Base-by-base conservation (phyloP, 1,139 yeast species). In the Suhomyces anneliseae region DNA sequence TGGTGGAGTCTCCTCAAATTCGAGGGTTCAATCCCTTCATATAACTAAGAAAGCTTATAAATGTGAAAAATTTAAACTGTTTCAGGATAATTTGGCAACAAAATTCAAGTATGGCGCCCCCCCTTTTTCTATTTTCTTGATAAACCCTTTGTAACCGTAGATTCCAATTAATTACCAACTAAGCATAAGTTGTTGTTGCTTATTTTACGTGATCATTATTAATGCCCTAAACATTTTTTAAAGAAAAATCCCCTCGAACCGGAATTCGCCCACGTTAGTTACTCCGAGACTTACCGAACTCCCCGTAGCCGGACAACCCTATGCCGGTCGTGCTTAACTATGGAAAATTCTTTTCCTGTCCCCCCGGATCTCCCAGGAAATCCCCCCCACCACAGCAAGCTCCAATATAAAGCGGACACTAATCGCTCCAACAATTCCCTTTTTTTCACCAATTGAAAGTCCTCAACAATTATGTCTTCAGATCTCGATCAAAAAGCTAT, bases 401-500 rank as follows among this genome's bases (percentile, higher is more conserved):
- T 34, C 40, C 42, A 34, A 26, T 43, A 44, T 44, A 44, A 44
- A 39, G 40, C 26, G 19, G 12, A 34, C 31, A 26, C 38, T 9
- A 34, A 24, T 12, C 38, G 37, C 29, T 33, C 38, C n/a, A 29
- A 29, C n/a, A 29, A 29, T 2, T 34, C 9, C 33, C 37, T 19
- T 36, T 19, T 32, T 15, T 32, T 36, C 43, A 38, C 19, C 39
- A 37, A 33, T 34, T 44, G 40, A 36, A 34, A 32, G 31, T 29
- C 41, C 42, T 6, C n/a, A 29, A 29, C 32, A 29, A 51, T 33
- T 41, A 65, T 70, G 72, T 59, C 70, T 44, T 44, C 43, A 43
- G 65, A 64, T 49, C 75, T 89, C 64, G 97, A 92, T 69, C 78
- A 76, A 59, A 78, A 79, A 69, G 87, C 97, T 50, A 78, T 95